Evolutionary conservation across 306 rosid species (phyloP), one percentile per base, ranked within the genome.

Genomic region (Purshia tridentata): DNA sequence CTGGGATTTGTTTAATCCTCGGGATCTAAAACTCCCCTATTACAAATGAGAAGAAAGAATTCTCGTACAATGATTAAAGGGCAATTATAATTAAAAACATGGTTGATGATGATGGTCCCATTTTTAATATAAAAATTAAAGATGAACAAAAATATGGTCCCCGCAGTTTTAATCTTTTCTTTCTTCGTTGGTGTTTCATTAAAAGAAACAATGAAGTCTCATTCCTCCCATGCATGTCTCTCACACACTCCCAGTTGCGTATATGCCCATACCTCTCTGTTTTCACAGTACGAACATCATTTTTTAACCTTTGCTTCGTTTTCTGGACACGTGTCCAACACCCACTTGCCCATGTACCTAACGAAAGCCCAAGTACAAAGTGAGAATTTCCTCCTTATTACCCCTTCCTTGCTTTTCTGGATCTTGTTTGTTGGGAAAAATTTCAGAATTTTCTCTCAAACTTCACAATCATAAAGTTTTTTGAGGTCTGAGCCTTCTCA

Each of bases 121-220:
- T 65, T 53, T 68, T 40, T 35, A n/a, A 29, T 29, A 29, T 29
- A 29, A 0, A 29, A 29, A 1, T 69, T 40, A 37, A 73, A 62
- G 46, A 65, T 29, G 49, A 60, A 60, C 56, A 58, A 12, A 42
- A 61, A 40, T 20, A 73, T 76, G 84, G 82, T 82, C 88, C 86
- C 84, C 81, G 39, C 35, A 29, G 2, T 29, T 29, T 2, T 29
- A 1, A 29, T 29, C 35, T 1, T 29, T 29, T 0, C 2, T 29
- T 29, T 55, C 65, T 72, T 56, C 68, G 55, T 68, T 57, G 48
- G 84, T 88, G 92, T 88, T 84, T 88, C 89, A 74, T 88, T 81
- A 78, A 83, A 85, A 74, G 88, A 85, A 85, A 85, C 92, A 84
- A 76, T 6, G 45, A 23, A 56, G 63, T 22, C 77, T 78, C 50